Base-by-base conservation (phyloP, 805 yeast species). In the Saturnispora saitoi region DNA sequence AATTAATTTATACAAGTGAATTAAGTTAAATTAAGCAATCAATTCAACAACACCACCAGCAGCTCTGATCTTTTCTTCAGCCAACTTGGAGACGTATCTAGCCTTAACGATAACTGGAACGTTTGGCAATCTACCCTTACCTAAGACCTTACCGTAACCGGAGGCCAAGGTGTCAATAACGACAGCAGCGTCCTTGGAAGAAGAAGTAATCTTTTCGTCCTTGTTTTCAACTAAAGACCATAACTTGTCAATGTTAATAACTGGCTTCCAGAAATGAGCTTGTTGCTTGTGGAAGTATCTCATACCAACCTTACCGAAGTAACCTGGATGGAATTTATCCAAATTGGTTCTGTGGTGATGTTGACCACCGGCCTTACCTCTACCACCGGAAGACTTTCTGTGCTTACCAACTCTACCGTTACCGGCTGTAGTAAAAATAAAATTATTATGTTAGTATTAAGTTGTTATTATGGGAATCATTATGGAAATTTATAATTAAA, bases 361-460 rank as follows among this genome's bases (percentile, higher is more conserved):
- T 79, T 81, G 91, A 88, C 99, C 99, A 91, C 99, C 99, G 73
- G 99, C 99, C 90, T 78, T 91, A 93, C 99, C 99, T 80, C 98
- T 90, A 80, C 99, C 99, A 93, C 99, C 99, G 63, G 99, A 97
- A 70, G 86, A 93, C 95, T 93, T 93, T 89, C 99, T 90, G 95
- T 93, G 99, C 86, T 93, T 93, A 78, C 99, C 99, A 77, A 93
- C 78, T 83, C 99, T 95, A 86, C 99, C 99, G 76, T 91, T 83
- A 87, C 99, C 99, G 95, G 98, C 98, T 86, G 68, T 50, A 34
- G 52, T 42, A 20, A 44, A 43, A 52, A 47, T n/a, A 36, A 41
- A n/a, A 20, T n/a, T 24, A 24, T 24, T 20, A 44, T 54, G 56
- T 52, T 54, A 52, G 56, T 52, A 52, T 48, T 40, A 31, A 22